Conservation (phyloP, 352 stramenopile species). For the Globisporangium iwayamae region DNA sequence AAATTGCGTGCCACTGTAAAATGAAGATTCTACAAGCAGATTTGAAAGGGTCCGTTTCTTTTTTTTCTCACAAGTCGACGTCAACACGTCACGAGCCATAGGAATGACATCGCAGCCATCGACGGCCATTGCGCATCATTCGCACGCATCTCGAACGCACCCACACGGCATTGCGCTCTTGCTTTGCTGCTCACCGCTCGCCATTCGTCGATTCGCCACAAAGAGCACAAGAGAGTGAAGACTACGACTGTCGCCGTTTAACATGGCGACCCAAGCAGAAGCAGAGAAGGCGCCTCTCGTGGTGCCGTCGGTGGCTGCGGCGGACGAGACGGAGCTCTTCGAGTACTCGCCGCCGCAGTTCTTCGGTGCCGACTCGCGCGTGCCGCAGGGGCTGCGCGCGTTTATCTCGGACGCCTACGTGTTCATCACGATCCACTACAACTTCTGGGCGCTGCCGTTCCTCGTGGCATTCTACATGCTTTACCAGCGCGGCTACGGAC, state of each 20-base stretch:
- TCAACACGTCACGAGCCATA: constrained; percentile 2
- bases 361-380: constrained; percentile 24
- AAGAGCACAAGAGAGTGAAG: not conserved
- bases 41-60: too few species aligned
- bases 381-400: constrained; percentile 28
- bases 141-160: not conserved
- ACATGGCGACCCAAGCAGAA: constrained; percentile 4
- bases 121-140: not conserved
- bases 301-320: too few species aligned
- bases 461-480: constrained; percentile 32
- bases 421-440: constrained; percentile 49
- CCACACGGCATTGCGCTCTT: too few species aligned
- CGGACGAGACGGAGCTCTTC: constrained; percentile 10
- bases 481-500: constrained; percentile 31
- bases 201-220: not conserved
- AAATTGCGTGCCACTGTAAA: too few species aligned
- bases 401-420: constrained; percentile 28
- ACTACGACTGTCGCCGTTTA: not conserved
- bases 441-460: constrained; percentile 32
- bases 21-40: too few species aligned
- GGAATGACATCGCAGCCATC: not conserved
- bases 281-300: constrained; percentile 4
- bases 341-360: constrained; percentile 30
- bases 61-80: not conserved
- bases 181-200: not conserved